Percentiles rank a stretch among this genome's conserved stretches.
Evolutionary conservation across 2,329 filamentous ascomycete species (phyloP).

Genomic region (Penicillium digitatum): DNA sequence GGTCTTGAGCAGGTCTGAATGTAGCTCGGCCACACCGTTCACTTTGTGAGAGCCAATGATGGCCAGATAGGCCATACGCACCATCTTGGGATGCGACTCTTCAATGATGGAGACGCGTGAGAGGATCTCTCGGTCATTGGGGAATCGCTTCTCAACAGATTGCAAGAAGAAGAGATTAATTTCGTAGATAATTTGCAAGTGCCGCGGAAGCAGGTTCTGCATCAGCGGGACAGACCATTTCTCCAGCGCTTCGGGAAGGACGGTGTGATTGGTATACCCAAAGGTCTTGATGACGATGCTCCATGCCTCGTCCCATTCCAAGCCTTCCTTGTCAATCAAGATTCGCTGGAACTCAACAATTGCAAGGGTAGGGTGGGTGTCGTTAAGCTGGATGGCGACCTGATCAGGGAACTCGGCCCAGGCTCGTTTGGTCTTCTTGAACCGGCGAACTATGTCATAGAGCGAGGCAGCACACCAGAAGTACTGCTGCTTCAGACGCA

Average conservation of each 20-base stretch:
- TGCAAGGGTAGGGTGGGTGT: slow-evolving; percentile 93
- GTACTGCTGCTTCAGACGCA: slow-evolving; percentile 98
- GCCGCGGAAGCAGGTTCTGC: slow-evolving; percentile 87
- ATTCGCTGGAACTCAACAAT: slow-evolving; percentile 96
- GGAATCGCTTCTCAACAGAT: slow-evolving; percentile 82
- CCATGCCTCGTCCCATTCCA: slow-evolving; percentile 94
- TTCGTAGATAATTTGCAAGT: slow-evolving; percentile 96
- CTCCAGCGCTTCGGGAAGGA: slow-evolving; percentile 92
- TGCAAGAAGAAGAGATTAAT: slow-evolving; percentile 96
- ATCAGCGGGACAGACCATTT: slow-evolving; percentile 95
- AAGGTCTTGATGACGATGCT: slow-evolving; percentile 73
- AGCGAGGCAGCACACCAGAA: slow-evolving; percentile 98
- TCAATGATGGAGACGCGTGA: slow-evolving; percentile 92
- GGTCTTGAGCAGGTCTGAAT: slow-evolving; percentile 95
- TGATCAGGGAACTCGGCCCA: slow-evolving; percentile 94
- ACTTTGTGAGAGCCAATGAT: slow-evolving; percentile 98
- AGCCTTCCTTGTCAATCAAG: slow-evolving; percentile 78
- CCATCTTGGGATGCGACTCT: slow-evolving; percentile 94
- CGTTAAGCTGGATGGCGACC: slow-evolving; percentile 95
- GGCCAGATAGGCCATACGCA: slow-evolving; percentile 93
- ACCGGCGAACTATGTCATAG: slow-evolving; percentile 91
- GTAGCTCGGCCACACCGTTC: slow-evolving; percentile 94
- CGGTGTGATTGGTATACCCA: slow-evolving; percentile 97
- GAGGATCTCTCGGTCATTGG: slow-evolving; percentile 82
- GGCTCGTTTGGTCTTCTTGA: slow-evolving; percentile 91